Evolutionary conservation across 148 eudicot species (phyloP), one percentile per base, ranked within the genome.

Genomic region (Polygonum aviculare): DNA sequence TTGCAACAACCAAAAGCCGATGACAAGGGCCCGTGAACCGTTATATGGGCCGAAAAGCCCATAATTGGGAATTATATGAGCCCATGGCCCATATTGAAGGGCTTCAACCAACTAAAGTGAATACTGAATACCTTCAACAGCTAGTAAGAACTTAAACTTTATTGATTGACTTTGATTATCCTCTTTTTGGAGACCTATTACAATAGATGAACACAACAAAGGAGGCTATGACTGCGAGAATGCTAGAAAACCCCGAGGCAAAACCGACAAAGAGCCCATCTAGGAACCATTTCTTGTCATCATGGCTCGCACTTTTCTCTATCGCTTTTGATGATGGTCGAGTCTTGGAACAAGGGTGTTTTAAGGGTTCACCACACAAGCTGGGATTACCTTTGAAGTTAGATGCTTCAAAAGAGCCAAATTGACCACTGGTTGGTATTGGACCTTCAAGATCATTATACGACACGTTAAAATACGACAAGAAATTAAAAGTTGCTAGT

Each of bases 41-140:
- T 14, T 50, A 12, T 16, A 59, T 59, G 67, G 67, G 67, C 67
- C 67, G 36, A 59, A 26, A 59, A 59, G 67, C 67, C 67, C 67
- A 59, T 26, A 22, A 19, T 15, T 2, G 67, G 67, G 33, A 39
- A 39, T 39, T 21, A 3, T 21, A 9, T 9, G 1, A 2, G 54
- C 54, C 54, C 14, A 11, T 11, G 14, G 36, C 35, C 67, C 67
- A 22, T 21, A 50, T 50, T 50, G 16, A 50, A 50, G 16, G 54
- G 54, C 18, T 50, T 16, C 19, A 15, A 4, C 21, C 57, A 18
- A 18, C 15, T 12, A 3, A 2, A 51, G 59, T 18, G 21, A 4
- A 4, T 54, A 26, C 31, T 0, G 31, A 26, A 26, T 26, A 15
- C 14, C 14, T 18, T 22, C 60, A 57, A 19, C 12, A 57, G 69